These are phyloP conservation scores for Haplosporangium sp. DNA, from an alignment of 371 early-diverging fungal genomes.

Conservation along the genomic window DNA sequence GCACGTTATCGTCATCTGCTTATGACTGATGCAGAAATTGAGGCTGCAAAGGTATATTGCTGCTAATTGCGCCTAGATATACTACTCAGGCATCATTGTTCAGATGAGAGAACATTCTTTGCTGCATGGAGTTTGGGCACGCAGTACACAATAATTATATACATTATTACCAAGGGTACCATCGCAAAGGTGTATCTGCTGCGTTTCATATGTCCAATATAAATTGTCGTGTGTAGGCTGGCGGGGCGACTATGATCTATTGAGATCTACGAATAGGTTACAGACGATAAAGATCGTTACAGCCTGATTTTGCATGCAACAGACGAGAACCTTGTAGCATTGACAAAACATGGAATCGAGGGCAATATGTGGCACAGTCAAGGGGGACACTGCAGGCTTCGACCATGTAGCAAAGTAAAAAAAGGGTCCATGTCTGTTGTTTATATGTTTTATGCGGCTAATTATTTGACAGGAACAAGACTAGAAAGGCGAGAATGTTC, in stretches of 20 bases:
- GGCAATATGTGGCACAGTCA: too few species aligned
- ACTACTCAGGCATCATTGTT: too few species aligned
- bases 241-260: constrained; percentile 21
- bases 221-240: constrained; percentile 1
- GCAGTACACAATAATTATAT: too few species aligned
- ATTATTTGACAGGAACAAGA: too few species aligned
- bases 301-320: too few species aligned
- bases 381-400: neutral
- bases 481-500: neutral
- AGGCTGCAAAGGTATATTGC: constrained; percentile 53
- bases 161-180: too few species aligned
- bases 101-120: too few species aligned
- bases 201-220: too few species aligned
- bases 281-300: too few species aligned
- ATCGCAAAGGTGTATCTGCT: too few species aligned
- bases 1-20: constrained; percentile 45
- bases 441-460: too few species aligned
- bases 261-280: neutral
- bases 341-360: neutral
- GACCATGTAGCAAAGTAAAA: neutral
- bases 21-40: constrained; percentile 56
- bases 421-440: neutral
- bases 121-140: too few species aligned
- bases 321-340: neutral
- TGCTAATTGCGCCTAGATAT: neutral